Base-by-base conservation (phyloP, 2,329 filamentous ascomycete species). In the Stenocarpella maydis region DNA sequence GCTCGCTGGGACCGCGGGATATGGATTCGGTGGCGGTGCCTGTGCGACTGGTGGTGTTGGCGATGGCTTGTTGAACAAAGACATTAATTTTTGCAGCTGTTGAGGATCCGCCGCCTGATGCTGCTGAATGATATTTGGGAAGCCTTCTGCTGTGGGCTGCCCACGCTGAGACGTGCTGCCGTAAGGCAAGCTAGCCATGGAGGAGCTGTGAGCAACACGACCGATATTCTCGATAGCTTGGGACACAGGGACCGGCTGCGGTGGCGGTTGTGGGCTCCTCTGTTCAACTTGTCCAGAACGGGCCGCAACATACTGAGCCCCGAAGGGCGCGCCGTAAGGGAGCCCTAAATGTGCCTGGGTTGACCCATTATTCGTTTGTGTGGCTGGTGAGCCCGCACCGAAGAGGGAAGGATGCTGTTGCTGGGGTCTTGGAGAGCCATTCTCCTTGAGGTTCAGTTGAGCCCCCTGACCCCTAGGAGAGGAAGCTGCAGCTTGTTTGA, bases 41-140 rank as follows among this genome's bases (percentile, higher is more conserved):
- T 61, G 58, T 14, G 41, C 21, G 28, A 17, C 17, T 47, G 43
- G 70, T 15, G 74, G 67, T 21, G 74, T 75, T 6, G 75, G 55
- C 52, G 78, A 76, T 5, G 81, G 75, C 74, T 87, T 87, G 31
- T 87, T 85, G 75, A 93, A 92, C 1, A 93, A 84, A 6, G 90
- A 91, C 15, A 93, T 81, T 4, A 87, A 79, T 67, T 81, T 80
- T 53, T 82, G 81, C 71, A 77, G 81, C 65, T 86, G 84, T 49
- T 81, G 86, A 24, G 77, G 73, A 9, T 77, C 80, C 49, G 78
- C 76, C 31, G 81, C 77, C 47, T 79, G 76, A 34, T 79, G 77
- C 14, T 77, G 77, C 53, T 79, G 78, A 26, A 75, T 68, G 14
- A 74, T 67, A 7, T 73, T 73, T 6, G 77, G 75, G 28, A 75